These are phyloP conservation scores for Periconia sp. DNA, from an alignment of 2,329 filamentous ascomycete genomes.

Conservation along the genomic window DNA sequence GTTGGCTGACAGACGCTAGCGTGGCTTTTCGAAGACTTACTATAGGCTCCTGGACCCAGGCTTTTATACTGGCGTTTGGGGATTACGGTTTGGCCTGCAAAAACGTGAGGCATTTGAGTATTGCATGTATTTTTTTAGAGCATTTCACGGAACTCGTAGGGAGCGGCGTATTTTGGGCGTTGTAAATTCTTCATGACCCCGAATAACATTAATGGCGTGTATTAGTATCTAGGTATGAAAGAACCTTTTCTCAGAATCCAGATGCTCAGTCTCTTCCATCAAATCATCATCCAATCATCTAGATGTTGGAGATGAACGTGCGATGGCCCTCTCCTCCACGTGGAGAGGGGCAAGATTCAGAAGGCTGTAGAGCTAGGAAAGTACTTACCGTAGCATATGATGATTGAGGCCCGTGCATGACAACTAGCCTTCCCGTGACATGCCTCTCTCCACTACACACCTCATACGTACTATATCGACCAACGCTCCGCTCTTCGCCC, in stretches of 20 bases:
- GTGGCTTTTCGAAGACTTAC: not conserved
- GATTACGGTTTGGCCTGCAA: slow-evolving; percentile 18
- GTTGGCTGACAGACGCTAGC: too few species aligned
- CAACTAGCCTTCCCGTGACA: slow-evolving; percentile 17
- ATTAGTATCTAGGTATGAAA: slow-evolving; percentile 22
- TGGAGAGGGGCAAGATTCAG: too few species aligned
- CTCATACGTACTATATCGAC: slow-evolving; percentile 11
- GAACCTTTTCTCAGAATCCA: not conserved
- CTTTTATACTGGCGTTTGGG: slow-evolving; percentile 16
- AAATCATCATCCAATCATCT: too few species aligned
- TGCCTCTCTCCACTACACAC: not conserved
- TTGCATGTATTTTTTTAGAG: slow-evolving; percentile 11
- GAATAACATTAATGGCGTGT: slow-evolving; percentile 18
- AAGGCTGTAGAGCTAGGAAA: too few species aligned
- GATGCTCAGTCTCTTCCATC: too few species aligned
- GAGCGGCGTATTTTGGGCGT: slow-evolving; percentile 7
- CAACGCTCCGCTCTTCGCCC: slow-evolving; percentile 8
- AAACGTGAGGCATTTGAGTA: slow-evolving; percentile 21
- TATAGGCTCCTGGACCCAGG: not conserved
- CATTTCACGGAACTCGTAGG: slow-evolving; percentile 18
- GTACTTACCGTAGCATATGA: too few species aligned
- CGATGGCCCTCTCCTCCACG: too few species aligned
- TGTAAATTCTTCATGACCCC: not conserved
- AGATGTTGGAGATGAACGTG: too few species aligned
- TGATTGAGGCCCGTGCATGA: slow-evolving; percentile 13